Evolutionary conservation across 192 early-diverging fungal genomes (phyloP).

Genomic region (Coemansia reversa): DNA sequence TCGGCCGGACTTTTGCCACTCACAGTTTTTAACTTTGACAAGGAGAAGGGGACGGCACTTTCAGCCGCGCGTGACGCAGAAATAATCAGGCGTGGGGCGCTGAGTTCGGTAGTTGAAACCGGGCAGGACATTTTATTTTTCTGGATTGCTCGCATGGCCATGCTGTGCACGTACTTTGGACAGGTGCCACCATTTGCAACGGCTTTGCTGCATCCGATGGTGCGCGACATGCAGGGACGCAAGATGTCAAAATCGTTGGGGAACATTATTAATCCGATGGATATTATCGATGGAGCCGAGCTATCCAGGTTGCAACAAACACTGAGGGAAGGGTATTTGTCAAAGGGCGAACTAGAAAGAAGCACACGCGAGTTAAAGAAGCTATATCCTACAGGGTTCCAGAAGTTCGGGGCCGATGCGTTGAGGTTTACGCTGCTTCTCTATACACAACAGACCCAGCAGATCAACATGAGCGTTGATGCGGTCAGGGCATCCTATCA

Average conservation of each 20-base stretch:
- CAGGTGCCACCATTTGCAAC: constrained; percentile 79
- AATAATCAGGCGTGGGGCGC: constrained; percentile 18
- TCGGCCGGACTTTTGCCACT: constrained; percentile 92
- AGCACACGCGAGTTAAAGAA: constrained; percentile 63
- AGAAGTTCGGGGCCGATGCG: constrained; percentile 87
- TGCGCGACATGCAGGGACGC: constrained; percentile 61
- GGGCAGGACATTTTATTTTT: constrained; percentile 98
- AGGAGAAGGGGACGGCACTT: constrained; percentile 34
- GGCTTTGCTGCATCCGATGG: constrained; percentile 94
- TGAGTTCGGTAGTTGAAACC: constrained; percentile 85
- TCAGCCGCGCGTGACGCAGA: constrained; percentile 17
- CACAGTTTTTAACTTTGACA: constrained; percentile 58
- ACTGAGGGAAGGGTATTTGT: constrained; percentile 72
- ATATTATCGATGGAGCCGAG: constrained; percentile 68
- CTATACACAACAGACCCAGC: constrained; percentile 76
- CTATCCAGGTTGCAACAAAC: constrained; percentile 61
- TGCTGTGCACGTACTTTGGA: constrained; percentile 86
- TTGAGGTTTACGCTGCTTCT: constrained; percentile 67
- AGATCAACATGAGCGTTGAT: constrained; percentile 91
- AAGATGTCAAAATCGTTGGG: constrained; percentile 88
- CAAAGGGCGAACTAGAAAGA: constrained; percentile 70
- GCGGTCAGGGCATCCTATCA: constrained; percentile 82
- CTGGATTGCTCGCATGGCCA: constrained; percentile 97
- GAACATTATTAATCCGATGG: constrained; percentile 71
- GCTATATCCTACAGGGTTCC: constrained; percentile 89